phyloP scores from a whole-genome alignment of 306 rosid genomes.

The Trifolium fragiferum region DNA sequence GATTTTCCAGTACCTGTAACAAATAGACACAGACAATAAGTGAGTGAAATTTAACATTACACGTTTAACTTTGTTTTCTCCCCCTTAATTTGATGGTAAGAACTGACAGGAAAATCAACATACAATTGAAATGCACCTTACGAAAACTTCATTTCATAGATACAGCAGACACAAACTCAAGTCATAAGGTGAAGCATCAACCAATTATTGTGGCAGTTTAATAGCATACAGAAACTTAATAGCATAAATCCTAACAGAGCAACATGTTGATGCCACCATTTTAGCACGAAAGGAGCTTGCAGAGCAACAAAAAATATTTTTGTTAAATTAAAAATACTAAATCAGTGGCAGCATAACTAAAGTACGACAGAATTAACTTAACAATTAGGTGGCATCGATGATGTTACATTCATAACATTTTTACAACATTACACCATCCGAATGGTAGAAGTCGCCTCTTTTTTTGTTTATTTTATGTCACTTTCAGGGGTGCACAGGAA shows the following conservation, averaged over 20 bases:
- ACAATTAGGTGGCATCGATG: conserved; percentile 15
- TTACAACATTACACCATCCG: conserved; percentile 2
- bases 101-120: conserved; percentile 30
- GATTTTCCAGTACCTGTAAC: conserved; percentile 90
- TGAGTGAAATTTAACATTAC: conserved; percentile 30
- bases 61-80: not conserved
- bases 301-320: not conserved
- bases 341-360: conserved; percentile 15
- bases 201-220: conserved; percentile 34
- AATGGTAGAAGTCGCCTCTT: conserved; percentile 15
- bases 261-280: conserved; percentile 7
- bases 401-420: conserved; percentile 10
- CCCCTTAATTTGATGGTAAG: conserved; percentile 22
- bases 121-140: conserved; percentile 32
- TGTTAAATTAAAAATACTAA: conserved; percentile 18
- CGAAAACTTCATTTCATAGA: conserved; percentile 35
- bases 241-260: conserved; percentile 15
- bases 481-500: conserved; percentile 1
- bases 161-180: conserved; percentile 30
- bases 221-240: conserved; percentile 28
- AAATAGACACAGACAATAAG: not conserved
- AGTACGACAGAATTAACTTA: conserved; percentile 11
- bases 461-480: conserved; percentile 24
- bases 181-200: conserved; percentile 17
- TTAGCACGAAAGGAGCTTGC: not conserved